Base-by-base conservation (phyloP, 73 alveolate species). In the Tetrahymena thermophila region DNA sequence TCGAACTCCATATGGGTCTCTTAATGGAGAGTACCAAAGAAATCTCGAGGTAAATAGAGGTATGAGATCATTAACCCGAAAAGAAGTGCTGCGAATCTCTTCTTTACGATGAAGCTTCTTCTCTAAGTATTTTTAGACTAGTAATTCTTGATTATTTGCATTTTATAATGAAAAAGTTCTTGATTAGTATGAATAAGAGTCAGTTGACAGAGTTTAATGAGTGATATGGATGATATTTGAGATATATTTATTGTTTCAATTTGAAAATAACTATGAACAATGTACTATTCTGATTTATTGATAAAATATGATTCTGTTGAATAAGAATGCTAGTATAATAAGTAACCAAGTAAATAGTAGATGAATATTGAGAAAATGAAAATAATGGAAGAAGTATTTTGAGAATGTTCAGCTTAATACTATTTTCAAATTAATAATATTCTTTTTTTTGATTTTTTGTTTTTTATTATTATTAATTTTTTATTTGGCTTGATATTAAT, bases 1-100 rank as follows among this genome's bases (percentile, higher is more conserved):
- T 85, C 95, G 83, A 95, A 95, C 35, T 85, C 94, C 85, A 95
- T 38, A 21, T 95, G 93, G n/a, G 95, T 94, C 85, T 95, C 97
- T 34, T 93, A 94, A 95, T 93, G 85, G 37, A 71, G 89, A 23
- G 89, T 71, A 71, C 89, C 89, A 71, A 71, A 71, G 42, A 71
- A 71, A 7, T 71, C 89, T 3, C 37, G 3, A 71, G 89, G 89
- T 19, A 71, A 71, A 71, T 71, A 71, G 89, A 71, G 89, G 37
- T 71, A 71, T 7, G 89, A 71, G 17, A 71, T 19, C 37, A 71
- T 71, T 17, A 71, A 71, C 0, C 89, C 89, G 11, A 71, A 71
- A 25, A 71, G 89, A 13, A 71, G 89, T 3, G 89, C 37, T 8
- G 89, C 89, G 7, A 71, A 71, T 71, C 89, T 71, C 89, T 71